A percentile compares a stretch with the other conserved stretches of the same genome.
Evolutionary conservation across 2,329 filamentous ascomycete genomes (phyloP).

Genomic region (Penicillium fuscoglaucum): DNA sequence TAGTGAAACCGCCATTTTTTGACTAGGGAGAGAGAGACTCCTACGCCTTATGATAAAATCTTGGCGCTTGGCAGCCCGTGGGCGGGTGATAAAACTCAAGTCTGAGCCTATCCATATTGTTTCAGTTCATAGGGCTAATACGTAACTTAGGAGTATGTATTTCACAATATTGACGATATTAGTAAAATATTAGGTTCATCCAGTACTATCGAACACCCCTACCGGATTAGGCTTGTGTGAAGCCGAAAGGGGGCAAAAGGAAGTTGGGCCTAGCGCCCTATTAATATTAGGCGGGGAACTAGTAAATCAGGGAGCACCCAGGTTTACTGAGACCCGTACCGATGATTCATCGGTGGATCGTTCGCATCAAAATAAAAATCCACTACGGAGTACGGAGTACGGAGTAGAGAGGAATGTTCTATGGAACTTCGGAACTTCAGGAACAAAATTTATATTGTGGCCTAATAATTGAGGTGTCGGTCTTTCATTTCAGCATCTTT

Average conservation of each 20-base stretch:
- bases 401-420: neutral
- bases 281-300: too few species aligned
- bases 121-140: neutral
- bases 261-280: neutral
- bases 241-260: neutral
- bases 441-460: neutral
- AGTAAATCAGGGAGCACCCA: neutral
- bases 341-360: neutral
- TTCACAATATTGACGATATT: too few species aligned
- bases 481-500: neutral
- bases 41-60: neutral
- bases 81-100: neutral
- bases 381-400: neutral
- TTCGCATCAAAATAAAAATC: neutral
- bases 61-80: neutral
- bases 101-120: neutral
- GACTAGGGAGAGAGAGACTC: too few species aligned
- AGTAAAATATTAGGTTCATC: neutral
- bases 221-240: neutral
- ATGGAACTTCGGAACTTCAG: neutral
- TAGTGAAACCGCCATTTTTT: too few species aligned
- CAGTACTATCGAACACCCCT: neutral
- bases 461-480: neutral
- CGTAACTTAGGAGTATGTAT: too few species aligned
- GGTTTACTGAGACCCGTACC: too few species aligned